phyloP scores from a whole-genome alignment of 305 asterid genomes.

The Coffea humblotiana region DNA sequence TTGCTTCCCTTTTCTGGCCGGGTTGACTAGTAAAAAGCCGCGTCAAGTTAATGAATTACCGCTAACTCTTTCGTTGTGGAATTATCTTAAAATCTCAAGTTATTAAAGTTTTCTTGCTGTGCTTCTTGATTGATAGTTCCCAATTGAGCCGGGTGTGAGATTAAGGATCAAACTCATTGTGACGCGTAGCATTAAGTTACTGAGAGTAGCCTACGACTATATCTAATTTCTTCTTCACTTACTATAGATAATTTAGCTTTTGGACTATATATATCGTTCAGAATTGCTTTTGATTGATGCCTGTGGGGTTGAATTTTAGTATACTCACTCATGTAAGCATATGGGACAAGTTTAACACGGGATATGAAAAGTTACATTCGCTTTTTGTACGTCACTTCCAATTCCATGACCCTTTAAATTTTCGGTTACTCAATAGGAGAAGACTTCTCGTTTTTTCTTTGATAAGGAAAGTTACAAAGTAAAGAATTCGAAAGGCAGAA shows the following conservation, averaged over 20 bases:
- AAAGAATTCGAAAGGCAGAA: background rate
- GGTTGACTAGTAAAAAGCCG: background rate
- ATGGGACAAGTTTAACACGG: slow-evolving; percentile 8
- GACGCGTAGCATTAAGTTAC: background rate
- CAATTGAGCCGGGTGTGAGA: background rate
- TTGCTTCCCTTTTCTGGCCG: background rate
- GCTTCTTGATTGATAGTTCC: background rate
- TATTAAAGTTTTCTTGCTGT: background rate
- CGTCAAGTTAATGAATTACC: background rate
- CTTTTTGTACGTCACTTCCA: slow-evolving; percentile 3
- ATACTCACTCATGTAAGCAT: slow-evolving; percentile 12
- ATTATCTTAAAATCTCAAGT: background rate
- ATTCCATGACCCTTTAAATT: background rate
- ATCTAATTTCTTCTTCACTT: background rate
- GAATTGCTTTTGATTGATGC: background rate
- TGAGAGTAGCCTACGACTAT: background rate
- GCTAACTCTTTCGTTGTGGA: background rate
- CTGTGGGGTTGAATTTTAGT: slow-evolving; percentile 1
- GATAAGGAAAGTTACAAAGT: background rate
- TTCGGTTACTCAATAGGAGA: background rate
- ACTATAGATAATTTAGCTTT: background rate
- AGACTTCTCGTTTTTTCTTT: slow-evolving; percentile 5
- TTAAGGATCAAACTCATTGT: background rate
- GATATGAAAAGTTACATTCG: background rate
- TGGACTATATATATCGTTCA: background rate